Evolutionary conservation across 805 yeast species (phyloP), one percentile per base, ranked within the genome.

Genomic region (Diddensiella transvaalensis): DNA sequence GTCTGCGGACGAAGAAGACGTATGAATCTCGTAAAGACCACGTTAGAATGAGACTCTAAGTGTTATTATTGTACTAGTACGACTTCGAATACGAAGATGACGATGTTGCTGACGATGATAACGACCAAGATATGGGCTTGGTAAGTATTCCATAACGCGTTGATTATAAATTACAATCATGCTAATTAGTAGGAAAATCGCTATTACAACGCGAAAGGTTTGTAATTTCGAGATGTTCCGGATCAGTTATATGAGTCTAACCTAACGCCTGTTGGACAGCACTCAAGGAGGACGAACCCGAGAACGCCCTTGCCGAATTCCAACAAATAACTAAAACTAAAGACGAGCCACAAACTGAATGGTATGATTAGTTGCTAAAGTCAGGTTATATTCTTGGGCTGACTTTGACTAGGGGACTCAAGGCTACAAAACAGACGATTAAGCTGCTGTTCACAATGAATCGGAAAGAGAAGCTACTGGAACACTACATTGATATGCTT

Each of bases 41-140:
- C n/a, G n/a, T n/a, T n/a, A n/a, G n/a, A n/a, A n/a, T n/a, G n/a
- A n/a, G n/a, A n/a, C n/a, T n/a, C n/a, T n/a, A n/a, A n/a, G n/a
- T 35, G 11, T 40, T 2, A 40, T 15, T 15, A 10, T 10, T 10
- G 37, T 42, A 6, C 21, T 21, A 62, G 65, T 66, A 64, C 40
- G 71, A 66, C 52, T 67, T 66, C 42, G 69, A 66, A 17, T 63
- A 65, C 42, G 72, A 69, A n/a, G 67, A 58, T 26, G 71, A 64
- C 36, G 70, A 63, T 11, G 68, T 58, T 19, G 56, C 56, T 21
- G 62, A 59, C 17, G 63, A 60, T 40, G 58, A 54, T 22, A 54
- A 49, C 22, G 59, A 48, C 29, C 52, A 47, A 24, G 59, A 39
- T 22, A 43, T 47, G 46, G 60, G 52, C 6, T 48, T 52, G 21